phyloP scores from a whole-genome alignment of 2,329 filamentous ascomycete species.

The Colletotrichum tropicale region DNA sequence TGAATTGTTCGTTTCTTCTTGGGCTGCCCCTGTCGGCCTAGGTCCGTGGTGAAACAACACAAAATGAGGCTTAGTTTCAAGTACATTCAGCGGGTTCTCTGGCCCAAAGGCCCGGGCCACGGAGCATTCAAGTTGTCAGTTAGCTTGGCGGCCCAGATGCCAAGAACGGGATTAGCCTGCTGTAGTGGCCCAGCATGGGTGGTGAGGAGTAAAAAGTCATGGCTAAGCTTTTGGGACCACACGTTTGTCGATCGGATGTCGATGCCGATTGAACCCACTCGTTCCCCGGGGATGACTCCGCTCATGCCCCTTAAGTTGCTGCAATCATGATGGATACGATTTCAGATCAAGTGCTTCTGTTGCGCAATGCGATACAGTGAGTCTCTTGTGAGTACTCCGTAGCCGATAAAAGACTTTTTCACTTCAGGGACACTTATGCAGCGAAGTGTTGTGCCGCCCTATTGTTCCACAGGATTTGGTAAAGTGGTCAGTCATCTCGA shows the following conservation, averaged over 20 bases:
- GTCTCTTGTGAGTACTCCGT: neutral
- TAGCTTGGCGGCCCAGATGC: neutral
- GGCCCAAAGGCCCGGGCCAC: neutral
- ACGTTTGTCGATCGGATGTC: neutral
- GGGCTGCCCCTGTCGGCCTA: neutral
- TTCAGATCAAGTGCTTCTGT: neutral
- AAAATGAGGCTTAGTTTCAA: conserved; percentile 6
- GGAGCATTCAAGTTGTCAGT: neutral
- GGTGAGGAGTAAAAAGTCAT: neutral
- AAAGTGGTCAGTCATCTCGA: neutral
- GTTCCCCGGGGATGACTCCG: neutral
- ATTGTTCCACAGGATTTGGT: neutral
- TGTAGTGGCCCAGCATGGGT: neutral
- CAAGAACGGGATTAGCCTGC: neutral
- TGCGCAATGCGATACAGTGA: neutral
- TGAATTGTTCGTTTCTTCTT: neutral
- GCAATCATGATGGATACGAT: neutral
- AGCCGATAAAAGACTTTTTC: neutral
- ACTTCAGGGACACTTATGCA: neutral
- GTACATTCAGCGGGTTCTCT: neutral
- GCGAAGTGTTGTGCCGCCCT: neutral
- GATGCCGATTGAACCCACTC: neutral
- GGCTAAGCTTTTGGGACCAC: neutral
- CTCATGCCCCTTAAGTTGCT: neutral
- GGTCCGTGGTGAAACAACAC: neutral